Percentiles rank a stretch among this genome's conserved stretches.
phyloP scores from a whole-genome alignment of 441 rosid species.

The Adansonia madagascariensis region DNA sequence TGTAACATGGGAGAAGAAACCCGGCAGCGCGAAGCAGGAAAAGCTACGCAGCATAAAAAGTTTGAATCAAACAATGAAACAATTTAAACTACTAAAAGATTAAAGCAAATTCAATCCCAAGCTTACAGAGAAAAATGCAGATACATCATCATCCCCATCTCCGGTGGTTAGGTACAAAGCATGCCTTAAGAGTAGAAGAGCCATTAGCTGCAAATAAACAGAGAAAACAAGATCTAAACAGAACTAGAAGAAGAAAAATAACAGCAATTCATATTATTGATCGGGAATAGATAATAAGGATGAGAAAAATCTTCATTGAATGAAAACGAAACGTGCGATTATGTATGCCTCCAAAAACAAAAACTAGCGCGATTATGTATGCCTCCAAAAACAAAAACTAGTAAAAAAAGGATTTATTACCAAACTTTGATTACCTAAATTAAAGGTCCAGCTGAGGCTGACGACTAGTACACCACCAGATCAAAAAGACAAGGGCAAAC shows the following conservation, averaged over 20 bases:
- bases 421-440: not conserved
- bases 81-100: conserved; percentile 19
- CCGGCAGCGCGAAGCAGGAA: conserved; percentile 89
- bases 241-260: conserved; percentile 12
- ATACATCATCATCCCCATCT: conserved; percentile 63
- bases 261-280: conserved; percentile 8
- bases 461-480: not conserved
- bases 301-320: conserved; percentile 12
- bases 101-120: conserved; percentile 21
- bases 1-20: conserved; percentile 93
- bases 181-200: conserved; percentile 72
- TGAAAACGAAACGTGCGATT: not conserved
- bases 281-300: not conserved
- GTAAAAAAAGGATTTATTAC: too few species aligned
- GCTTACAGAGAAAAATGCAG: conserved; percentile 69
- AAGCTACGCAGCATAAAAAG: conserved; percentile 46
- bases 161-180: conserved; percentile 60
- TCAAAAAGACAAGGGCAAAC: not conserved
- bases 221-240: conserved; percentile 1
- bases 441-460: not conserved
- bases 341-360: too few species aligned
- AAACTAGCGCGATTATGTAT: not conserved
- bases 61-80: conserved; percentile 11
- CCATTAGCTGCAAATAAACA: conserved; percentile 62
- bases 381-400: not conserved